These are phyloP conservation scores for Cladochytrium replicatum DNA, from an alignment of 192 early-diverging fungal species.

Conservation along the genomic window DNA sequence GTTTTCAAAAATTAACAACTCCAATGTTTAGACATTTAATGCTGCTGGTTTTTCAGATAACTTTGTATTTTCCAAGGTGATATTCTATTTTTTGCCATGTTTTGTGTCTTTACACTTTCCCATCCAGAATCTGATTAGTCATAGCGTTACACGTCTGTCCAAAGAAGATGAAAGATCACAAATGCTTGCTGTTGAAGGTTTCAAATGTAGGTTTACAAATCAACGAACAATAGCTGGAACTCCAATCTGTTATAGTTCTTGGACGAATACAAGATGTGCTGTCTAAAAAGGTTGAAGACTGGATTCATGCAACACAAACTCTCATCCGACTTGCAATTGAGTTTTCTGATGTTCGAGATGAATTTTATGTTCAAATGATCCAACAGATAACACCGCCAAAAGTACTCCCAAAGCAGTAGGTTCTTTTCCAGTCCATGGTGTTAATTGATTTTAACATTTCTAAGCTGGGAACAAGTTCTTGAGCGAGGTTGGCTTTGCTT, in stretches of 20 bases:
- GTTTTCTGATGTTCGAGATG: constrained; percentile 30
- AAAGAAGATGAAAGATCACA: not conserved
- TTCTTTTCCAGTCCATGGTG: not conserved
- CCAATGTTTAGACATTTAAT: constrained; percentile 11
- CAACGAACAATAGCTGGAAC: not conserved
- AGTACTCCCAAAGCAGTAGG: constrained; percentile 13
- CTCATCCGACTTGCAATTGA: constrained; percentile 24
- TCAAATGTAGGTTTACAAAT: not conserved
- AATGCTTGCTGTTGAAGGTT: constrained; percentile 1
- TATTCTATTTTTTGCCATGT: not conserved
- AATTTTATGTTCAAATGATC: constrained; percentile 38
- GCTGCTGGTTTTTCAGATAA: constrained; percentile 1
- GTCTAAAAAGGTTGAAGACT: constrained; percentile 30
- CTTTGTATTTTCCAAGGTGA: constrained; percentile 24
- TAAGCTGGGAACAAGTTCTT: constrained; percentile 29
- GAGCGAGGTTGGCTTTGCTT: constrained; percentile 32
- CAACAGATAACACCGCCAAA: constrained; percentile 33
- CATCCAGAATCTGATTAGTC: no score
- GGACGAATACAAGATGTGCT: no score
- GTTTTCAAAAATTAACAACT: constrained; percentile 6
- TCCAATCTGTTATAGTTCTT: constrained; percentile 22
- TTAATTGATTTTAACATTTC: not conserved
- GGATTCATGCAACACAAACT: constrained; percentile 9
- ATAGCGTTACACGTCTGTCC: no score
- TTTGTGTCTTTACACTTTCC: no score